These are phyloP conservation scores for Raffaelea ambrosiae DNA, from an alignment of 2,329 filamentous ascomycete species.

Conservation along the genomic window DNA sequence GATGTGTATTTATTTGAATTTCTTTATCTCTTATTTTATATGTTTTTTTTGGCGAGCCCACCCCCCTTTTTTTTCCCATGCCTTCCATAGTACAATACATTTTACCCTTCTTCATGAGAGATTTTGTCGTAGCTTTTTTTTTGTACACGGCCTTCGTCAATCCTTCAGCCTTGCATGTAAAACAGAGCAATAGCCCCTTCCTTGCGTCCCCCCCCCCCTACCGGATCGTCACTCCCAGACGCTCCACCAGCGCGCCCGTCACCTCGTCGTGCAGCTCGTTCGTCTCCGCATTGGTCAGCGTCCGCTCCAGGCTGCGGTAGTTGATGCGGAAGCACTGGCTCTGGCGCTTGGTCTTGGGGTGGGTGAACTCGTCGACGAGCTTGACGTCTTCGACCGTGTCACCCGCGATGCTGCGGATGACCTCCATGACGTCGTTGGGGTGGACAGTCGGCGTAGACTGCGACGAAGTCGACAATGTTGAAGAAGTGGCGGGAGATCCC, in stretches of 20 bases:
- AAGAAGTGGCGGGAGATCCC: slow-evolving; percentile 23
- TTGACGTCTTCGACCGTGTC: slow-evolving; percentile 82
- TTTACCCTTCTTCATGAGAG: no score
- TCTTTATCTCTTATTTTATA: no score
- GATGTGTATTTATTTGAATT: no score
- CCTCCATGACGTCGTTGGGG: slow-evolving; percentile 96
- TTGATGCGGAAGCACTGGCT: slow-evolving; percentile 91
- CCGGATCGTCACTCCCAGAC: slow-evolving; percentile 72
- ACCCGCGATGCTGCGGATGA: slow-evolving; percentile 74
- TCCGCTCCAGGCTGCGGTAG: slow-evolving; percentile 87
- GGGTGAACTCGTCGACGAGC: slow-evolving; percentile 77
- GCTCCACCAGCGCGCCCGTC: slow-evolving; percentile 52
- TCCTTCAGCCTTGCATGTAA: neutral
- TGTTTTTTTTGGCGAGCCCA: no score
- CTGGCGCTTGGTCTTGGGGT: slow-evolving; percentile 73
- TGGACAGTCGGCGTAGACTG: slow-evolving; percentile 47
- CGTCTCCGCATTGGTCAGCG: slow-evolving; percentile 73
- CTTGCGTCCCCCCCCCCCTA: slow-evolving; percentile 21
- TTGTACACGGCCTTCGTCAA: neutral
- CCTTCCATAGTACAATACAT: no score
- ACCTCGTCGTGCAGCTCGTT: slow-evolving; percentile 69
- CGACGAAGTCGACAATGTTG: slow-evolving; percentile 19
- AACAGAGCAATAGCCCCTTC: neutral
- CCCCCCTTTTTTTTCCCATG: no score
- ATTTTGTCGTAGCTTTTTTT: neutral